Evolutionary conservation across 2,329 filamentous ascomycete species (phyloP), one percentile per base, ranked within the genome.

Genomic region (Alternaria arborescens): DNA sequence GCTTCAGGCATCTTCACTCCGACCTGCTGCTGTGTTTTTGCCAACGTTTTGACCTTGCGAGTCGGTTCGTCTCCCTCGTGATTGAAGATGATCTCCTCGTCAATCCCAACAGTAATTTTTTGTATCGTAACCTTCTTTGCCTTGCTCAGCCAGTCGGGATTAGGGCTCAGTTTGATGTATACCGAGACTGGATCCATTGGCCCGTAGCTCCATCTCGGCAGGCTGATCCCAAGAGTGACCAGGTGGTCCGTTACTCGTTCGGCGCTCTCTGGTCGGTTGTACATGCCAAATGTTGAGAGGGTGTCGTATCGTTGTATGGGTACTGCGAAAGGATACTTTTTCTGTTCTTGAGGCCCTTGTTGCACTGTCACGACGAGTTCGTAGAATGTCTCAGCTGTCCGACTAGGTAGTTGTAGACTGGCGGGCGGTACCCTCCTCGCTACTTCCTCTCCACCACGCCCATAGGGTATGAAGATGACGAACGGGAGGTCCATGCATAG

Each of bases 61-160:
- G 91, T 91, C 28, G 94, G 93, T 76, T 98, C 95, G 74, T 98
- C 95, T 50, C 95, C 95, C 79, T 98, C 94, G 30, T 95, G 95
- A 68, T 99, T 98, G 81, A 92, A 99, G n/a, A 95, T 96, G 60
- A 98, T 97, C 77, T 98, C 94, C 79, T 99, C 95, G 75, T 98
- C 95, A 70, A 99, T 96, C 12, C 89, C 88, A 42, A 98, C 89
- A 1, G 93, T 97, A 69, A 99, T 95, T 74, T 95, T 95, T 74
- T 94, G 90, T 73, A 99, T 96, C 43, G 92, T 94, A 54, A 98
- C 94, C 75, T 92, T 92, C 77, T 90, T 92, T 48, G 94, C 94
- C 79, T 97, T 98, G 75, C 82, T 88, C 78, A 95, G 83, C 92
- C 92, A 97, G 77, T 97, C 93, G 30, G 90, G 89, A 71, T 98